Percentiles rank a stretch among this genome's conserved stretches.
phyloP scores from a whole-genome alignment of 352 stramenopile species.

The Phytophthora pseudosyringae region DNA sequence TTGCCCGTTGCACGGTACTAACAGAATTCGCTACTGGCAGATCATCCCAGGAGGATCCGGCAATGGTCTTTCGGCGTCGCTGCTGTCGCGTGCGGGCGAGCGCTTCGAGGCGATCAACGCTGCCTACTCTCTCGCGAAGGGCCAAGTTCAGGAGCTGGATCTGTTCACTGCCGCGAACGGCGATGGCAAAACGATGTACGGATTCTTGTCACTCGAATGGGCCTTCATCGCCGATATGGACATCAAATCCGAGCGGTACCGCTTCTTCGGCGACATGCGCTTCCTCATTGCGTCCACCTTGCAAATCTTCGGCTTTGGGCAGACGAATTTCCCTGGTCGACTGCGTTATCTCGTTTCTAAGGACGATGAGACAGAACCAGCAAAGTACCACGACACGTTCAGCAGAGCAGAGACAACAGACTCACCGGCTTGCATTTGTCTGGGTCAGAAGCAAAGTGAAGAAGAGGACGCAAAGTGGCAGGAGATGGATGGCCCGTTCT shows the following conservation, averaged over 20 bases:
- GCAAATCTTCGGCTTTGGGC: conserved; percentile 51
- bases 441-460: conserved; percentile 23
- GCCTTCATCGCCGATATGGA: conserved; percentile 84
- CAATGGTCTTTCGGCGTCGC: conserved; percentile 67
- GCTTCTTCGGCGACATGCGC: conserved; percentile 59
- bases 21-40: conserved; percentile 20
- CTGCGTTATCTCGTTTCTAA: conserved; percentile 50
- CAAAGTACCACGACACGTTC: conserved; percentile 47
- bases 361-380: conserved; percentile 29
- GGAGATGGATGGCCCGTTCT: conserved; percentile 55
- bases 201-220: conserved; percentile 89
- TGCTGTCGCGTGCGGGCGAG: conserved; percentile 61
- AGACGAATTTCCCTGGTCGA: conserved; percentile 45
- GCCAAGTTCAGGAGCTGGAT: conserved; percentile 66
- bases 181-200: conserved; percentile 63
- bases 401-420: conserved; percentile 12
- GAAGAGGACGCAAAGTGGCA: conserved; percentile 36
- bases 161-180: conserved; percentile 58
- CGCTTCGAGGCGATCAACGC: conserved; percentile 59
- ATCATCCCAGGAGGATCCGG: conserved; percentile 62
- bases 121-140: conserved; percentile 72
- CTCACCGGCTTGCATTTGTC: conserved; percentile 32
- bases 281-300: conserved; percentile 53
- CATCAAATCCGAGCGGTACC: conserved; percentile 69
- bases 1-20: not conserved